Evolutionary conservation across 768 basidiomycete species (phyloP).

Genomic region (Amanita exitialis): DNA sequence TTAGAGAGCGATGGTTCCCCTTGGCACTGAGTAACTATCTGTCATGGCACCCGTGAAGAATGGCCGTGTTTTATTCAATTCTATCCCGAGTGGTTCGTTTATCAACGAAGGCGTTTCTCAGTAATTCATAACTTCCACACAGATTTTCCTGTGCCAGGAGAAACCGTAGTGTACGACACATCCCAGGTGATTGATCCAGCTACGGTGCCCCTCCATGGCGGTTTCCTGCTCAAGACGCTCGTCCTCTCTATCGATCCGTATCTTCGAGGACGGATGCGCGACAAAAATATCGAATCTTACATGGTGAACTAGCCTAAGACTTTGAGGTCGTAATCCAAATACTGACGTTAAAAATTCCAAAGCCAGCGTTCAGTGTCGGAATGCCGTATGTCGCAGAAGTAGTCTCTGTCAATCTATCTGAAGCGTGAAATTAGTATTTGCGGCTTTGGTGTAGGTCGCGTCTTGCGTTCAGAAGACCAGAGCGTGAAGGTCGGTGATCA

Average conservation of each 20-base stretch:
- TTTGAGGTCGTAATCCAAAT: not conserved
- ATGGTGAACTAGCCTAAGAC: not conserved
- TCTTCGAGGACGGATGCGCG: slow-evolving; percentile 26
- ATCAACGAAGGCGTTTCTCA: not conserved
- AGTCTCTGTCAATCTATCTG: not conserved
- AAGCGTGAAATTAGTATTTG: slow-evolving; percentile 10
- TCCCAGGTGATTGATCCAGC: slow-evolving; percentile 34
- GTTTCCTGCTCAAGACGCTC: slow-evolving; percentile 33
- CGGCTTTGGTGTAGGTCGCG: slow-evolving; percentile 24
- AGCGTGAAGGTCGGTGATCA: slow-evolving; percentile 19
- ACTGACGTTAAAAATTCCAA: not conserved
- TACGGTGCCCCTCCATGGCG: slow-evolving; percentile 24
- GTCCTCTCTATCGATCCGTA: slow-evolving; percentile 37
- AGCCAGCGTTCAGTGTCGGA: slow-evolving; percentile 12
- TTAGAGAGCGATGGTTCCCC: not conserved
- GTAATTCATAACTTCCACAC: too few species aligned
- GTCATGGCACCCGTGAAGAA: slow-evolving; percentile 15
- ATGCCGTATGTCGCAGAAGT: slow-evolving; percentile 13
- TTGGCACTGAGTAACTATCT: not conserved
- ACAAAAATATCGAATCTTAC: slow-evolving; percentile 13
- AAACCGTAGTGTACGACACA: slow-evolving; percentile 28
- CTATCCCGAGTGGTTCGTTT: slow-evolving; percentile 13
- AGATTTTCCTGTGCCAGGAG: slow-evolving; percentile 23
- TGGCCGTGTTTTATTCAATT: slow-evolving; percentile 19
- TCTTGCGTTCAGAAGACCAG: slow-evolving; percentile 22